These are phyloP conservation scores for Penicillium sp. DNA, from an alignment of 2,329 filamentous ascomycete genomes.

Conservation along the genomic window DNA sequence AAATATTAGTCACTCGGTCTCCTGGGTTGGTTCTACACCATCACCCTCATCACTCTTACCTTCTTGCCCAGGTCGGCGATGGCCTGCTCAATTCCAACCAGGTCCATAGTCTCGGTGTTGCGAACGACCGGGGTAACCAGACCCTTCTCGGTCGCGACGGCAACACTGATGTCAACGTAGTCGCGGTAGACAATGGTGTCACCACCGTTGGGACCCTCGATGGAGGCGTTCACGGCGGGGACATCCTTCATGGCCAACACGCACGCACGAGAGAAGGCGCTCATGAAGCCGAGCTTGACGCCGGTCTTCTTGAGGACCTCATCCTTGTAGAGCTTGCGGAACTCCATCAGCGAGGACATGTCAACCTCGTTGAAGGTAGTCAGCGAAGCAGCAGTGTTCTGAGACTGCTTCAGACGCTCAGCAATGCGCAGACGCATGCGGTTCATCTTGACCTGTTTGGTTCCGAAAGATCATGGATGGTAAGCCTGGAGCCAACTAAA, in stretches of 20 bases:
- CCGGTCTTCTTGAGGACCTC: slow-evolving; percentile 92
- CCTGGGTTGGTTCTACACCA: neutral
- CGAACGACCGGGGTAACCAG: slow-evolving; percentile 94
- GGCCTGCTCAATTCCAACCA: slow-evolving; percentile 80
- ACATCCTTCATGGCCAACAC: slow-evolving; percentile 90
- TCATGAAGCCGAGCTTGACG: slow-evolving; percentile 99
- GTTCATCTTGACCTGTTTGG: slow-evolving; percentile 90
- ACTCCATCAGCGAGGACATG: slow-evolving; percentile 96
- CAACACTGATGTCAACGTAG: slow-evolving; percentile 96
- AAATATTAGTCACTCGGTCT: neutral
- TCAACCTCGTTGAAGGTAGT: slow-evolving; percentile 99
- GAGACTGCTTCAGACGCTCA: slow-evolving; percentile 96
- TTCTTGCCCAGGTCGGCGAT: slow-evolving; percentile 96
- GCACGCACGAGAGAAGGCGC: slow-evolving; percentile 85
- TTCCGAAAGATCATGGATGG: neutral
- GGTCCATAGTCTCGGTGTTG: slow-evolving; percentile 81
- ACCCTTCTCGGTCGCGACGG: slow-evolving; percentile 94
- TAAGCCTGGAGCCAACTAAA: neutral
- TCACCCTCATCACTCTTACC: slow-evolving; percentile 43
- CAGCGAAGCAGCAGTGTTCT: slow-evolving; percentile 94
- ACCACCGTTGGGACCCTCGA: slow-evolving; percentile 88
- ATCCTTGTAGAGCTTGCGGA: slow-evolving; percentile 96
- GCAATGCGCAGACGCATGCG: slow-evolving; percentile 97
- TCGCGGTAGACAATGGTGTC: slow-evolving; percentile 98
- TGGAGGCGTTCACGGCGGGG: slow-evolving; percentile 92